Percentiles rank a stretch among this genome's conserved stretches.
phyloP scores from a whole-genome alignment of 176 grass and related monocot genomes.

The Lolium rigidum region DNA sequence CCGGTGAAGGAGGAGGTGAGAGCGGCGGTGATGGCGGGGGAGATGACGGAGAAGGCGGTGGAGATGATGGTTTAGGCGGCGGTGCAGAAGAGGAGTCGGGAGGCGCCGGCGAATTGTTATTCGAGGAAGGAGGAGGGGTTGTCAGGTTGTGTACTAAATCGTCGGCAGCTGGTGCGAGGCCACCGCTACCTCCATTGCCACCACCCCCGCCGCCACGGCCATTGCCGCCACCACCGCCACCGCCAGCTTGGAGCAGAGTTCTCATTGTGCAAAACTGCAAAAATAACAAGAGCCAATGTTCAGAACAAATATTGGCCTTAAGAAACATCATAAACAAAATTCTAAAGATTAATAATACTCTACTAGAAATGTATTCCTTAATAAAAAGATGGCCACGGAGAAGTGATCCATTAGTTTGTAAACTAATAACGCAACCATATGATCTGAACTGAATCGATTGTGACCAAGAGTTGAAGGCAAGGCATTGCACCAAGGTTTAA shows the following conservation, averaged over 20 bases:
- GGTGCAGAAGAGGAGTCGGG: constrained; percentile 15
- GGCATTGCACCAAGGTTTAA: background rate
- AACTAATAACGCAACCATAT: background rate
- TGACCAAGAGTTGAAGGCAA: background rate
- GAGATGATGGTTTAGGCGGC: constrained; percentile 1
- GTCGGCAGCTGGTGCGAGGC: background rate
- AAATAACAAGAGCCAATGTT: background rate
- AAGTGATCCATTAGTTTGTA: too few relatives aligned
- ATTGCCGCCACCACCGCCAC: background rate
- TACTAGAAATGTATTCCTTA: too few relatives aligned
- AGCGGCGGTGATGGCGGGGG: background rate
- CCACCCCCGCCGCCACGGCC: background rate
- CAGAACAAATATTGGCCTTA: background rate
- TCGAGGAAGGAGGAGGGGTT: background rate
- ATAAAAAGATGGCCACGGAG: too few relatives aligned
- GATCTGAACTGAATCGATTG: background rate
- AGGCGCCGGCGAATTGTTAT: constrained; percentile 20
- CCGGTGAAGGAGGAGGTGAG: constrained; percentile 19
- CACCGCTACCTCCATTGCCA: background rate
- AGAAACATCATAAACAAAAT: background rate
- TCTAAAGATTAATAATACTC: too few relatives aligned
- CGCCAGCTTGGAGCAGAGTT: constrained; percentile 46
- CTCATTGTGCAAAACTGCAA: constrained; percentile 43
- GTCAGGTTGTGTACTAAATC: background rate
- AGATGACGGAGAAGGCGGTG: constrained; percentile 6